Base-by-base conservation (phyloP, 371 early-diverging fungal species). In the Syncephalastrum contaminatum region DNA sequence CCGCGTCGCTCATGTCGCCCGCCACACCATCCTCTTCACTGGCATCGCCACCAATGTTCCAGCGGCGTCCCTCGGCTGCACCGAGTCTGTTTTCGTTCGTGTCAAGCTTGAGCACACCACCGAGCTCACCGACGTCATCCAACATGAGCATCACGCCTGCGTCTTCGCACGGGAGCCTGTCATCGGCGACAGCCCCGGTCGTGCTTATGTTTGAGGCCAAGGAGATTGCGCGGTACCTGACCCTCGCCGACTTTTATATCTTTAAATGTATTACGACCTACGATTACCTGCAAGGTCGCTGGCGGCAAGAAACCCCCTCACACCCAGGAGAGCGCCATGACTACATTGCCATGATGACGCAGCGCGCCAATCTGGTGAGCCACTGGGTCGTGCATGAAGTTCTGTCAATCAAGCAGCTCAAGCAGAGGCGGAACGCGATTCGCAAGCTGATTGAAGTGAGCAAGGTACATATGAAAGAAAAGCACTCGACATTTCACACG, bases 381-480 rank as follows among this genome's bases (percentile, higher is more conserved):
- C 59, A 69, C 53, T 77, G 75, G 75, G 66, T 72, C 4, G 48
- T 52, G 8, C 59, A 63, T 39, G 69, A 72, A 52, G 24, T 68
- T 4, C 43, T 42, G 6, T 22, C 43, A 10, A 45, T 65, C 21
- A 62, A 61, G 56, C 18, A 49, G 2, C 19, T 43, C 41, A 70
- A 70, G 49, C 55, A 62, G 16, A 68, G 72, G 30, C 56, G 60
- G 21, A 25, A 15, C 5, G 54, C 48, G 24, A 48, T 77, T 12
- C 54, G 59, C 21, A 73, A 72, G 36, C 58, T 74, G 59, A 67
- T 77, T 47, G 75, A 77, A 22, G 58, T 77, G 30, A 67, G 73
- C 22, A 74, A 72, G 66, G 77, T 72, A 53, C 47, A 18, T 30
- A 45, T 7, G 7, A 3, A 25, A 25, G 7, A 25, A 25, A 25